phyloP scores from a whole-genome alignment of 306 rosid genomes.

The Fragaria nilgerrensis region DNA sequence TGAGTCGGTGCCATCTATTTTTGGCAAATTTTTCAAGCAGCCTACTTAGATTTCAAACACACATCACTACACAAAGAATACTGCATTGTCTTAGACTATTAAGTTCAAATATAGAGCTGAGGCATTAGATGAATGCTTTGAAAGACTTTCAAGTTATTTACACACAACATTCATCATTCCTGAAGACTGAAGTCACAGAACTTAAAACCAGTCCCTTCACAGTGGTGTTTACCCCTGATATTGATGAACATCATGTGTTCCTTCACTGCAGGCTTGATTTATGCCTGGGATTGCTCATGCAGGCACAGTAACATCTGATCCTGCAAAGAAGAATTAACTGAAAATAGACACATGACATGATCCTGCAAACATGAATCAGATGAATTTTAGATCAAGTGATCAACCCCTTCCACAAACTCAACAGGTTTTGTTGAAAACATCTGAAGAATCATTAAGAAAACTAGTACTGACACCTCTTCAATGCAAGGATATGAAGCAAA shows the following conservation, averaged over 20 bases:
- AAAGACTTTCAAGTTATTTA: too few species aligned
- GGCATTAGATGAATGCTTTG: too few species aligned
- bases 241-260: slow-evolving; percentile 26
- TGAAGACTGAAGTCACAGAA: slow-evolving; percentile 16
- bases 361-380: background rate
- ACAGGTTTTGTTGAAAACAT: background rate
- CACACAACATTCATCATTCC: too few species aligned
- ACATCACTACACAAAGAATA: too few species aligned
- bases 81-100: too few species aligned
- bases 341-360: background rate
- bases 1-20: too few species aligned
- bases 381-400: background rate
- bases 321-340: background rate
- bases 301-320: background rate
- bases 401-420: background rate
- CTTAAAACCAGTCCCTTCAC: slow-evolving; percentile 26
- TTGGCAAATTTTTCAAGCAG: too few species aligned
- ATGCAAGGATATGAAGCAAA: too few species aligned
- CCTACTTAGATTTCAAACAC: too few species aligned
- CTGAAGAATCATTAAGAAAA: background rate
- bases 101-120: too few species aligned
- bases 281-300: slow-evolving; percentile 12
- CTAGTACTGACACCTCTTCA: too few species aligned
- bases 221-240: slow-evolving; percentile 13
- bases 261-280: slow-evolving; percentile 32